These are phyloP conservation scores for Aureobasidium sp. DNA, from an alignment of 2,329 filamentous ascomycete genomes.

Conservation along the genomic window DNA sequence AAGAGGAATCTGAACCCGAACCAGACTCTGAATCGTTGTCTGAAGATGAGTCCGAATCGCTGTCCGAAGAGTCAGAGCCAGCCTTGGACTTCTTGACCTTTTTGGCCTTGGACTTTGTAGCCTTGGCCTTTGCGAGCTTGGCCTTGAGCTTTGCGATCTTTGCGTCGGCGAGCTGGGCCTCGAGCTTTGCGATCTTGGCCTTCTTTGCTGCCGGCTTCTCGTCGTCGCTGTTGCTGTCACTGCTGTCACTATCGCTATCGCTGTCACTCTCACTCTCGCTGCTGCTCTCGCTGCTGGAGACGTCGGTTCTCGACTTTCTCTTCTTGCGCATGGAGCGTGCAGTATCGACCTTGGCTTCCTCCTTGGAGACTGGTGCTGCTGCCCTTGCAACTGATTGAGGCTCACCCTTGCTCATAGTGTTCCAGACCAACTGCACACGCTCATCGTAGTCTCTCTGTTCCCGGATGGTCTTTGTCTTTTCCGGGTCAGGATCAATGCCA, in stretches of 20 bases:
- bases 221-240: slow-evolving; percentile 10
- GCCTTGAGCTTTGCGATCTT: slow-evolving; percentile 8
- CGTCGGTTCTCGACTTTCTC: slow-evolving; percentile 27
- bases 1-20: background rate
- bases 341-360: background rate
- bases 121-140: background rate
- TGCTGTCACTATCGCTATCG: slow-evolving; percentile 11
- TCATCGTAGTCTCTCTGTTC: slow-evolving; percentile 28
- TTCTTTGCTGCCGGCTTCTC: background rate
- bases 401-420: slow-evolving; percentile 16
- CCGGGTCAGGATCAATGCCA: slow-evolving; percentile 19
- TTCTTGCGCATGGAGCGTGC: slow-evolving; percentile 17
- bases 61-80: slow-evolving; percentile 12
- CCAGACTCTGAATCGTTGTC: background rate
- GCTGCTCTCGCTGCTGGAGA: slow-evolving; percentile 19
- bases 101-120: background rate
- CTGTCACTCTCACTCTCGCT: background rate
- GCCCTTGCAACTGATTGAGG: slow-evolving; percentile 1
- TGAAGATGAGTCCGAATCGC: slow-evolving; percentile 10
- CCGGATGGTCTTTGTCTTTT: slow-evolving; percentile 26
- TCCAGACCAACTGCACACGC: slow-evolving; percentile 23
- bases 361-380: background rate
- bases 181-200: background rate
- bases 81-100: background rate
- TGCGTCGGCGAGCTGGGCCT: background rate